Evolutionary conservation across 345 rosid species (phyloP).

Genomic region (Luvunga scandens): DNA sequence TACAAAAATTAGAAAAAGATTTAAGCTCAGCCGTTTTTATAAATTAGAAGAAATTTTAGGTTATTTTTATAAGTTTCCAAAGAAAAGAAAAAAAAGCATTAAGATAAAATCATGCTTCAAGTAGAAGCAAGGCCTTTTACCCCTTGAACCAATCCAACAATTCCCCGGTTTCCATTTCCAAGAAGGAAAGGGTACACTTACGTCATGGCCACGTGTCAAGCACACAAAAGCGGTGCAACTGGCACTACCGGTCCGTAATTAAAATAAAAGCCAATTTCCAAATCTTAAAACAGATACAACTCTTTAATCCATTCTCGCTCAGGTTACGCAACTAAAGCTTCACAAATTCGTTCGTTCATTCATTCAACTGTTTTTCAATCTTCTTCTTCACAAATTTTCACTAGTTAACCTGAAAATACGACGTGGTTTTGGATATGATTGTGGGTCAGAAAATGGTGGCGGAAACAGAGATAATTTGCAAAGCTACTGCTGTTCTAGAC

Average conservation of each 20-base stretch:
- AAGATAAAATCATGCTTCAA: background rate
- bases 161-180: background rate
- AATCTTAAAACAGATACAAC: background rate
- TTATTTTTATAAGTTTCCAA: background rate
- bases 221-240: background rate
- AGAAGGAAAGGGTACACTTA: background rate
- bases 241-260: background rate
- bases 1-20: too few relatives aligned
- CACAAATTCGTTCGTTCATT: background rate
- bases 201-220: background rate
- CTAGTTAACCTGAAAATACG: background rate
- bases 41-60: too few relatives aligned
- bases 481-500: constrained; percentile 11
- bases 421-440: constrained; percentile 17
- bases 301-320: background rate
- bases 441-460: constrained; percentile 35
- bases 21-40: background rate
- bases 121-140: background rate
- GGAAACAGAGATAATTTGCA: constrained; percentile 36
- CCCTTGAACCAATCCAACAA: background rate
- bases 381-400: background rate
- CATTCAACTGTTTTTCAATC: background rate
- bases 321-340: background rate
- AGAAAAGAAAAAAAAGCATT: background rate
- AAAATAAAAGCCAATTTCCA: background rate